Base-by-base conservation (phyloP, 225 moss, liverwort and hornwort genomes). In the Anthoceros angustus region DNA sequence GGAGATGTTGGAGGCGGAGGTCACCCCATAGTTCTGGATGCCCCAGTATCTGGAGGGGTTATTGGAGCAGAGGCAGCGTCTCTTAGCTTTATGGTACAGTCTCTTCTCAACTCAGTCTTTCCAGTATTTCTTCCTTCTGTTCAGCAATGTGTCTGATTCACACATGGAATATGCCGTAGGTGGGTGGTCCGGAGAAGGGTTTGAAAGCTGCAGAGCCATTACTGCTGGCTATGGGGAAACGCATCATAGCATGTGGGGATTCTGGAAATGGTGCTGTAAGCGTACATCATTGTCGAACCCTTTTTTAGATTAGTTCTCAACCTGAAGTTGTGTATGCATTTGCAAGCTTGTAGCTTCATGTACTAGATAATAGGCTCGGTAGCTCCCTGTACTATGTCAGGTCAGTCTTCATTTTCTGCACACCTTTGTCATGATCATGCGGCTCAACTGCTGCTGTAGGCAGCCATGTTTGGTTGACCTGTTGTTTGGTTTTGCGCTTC, bases 31-130 rank as follows among this genome's bases (percentile, higher is more conserved):
- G 72, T 92, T 72, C 77, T 98, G 61, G 98, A 98, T 81, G 86
- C 98, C 25, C 98, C 98, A 8, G 98, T 98, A 65, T 98, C 98
- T 70, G 98, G 98, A 50, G 98, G 98, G 60, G 87, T 92, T 24
- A 84, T 81, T 25, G 98, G 89, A 65, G 98, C 98, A 60, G 72
- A 86, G 72, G 92, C 92, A 69, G 92, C 86, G 40, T 86, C 87
- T 11, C 82, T 98, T 62, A 92, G 89, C 48, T 98, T 98, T 70
- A 98, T 98, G 98, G 98, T 95, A 18, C 23, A 49, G 4, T 7
- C 6, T 67, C 11, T 67, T 11, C 40, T 40, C 62, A 9, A 61
- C 32, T 32, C 61, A 49, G 9, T 41, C 25, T 8, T 68, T 25
- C 2, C 1, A 6, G 5, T 2, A 11, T 12, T 45, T 5, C 50